Conservation (phyloP, 2,329 filamentous ascomycete species). For the Akanthomyces muscarius region DNA sequence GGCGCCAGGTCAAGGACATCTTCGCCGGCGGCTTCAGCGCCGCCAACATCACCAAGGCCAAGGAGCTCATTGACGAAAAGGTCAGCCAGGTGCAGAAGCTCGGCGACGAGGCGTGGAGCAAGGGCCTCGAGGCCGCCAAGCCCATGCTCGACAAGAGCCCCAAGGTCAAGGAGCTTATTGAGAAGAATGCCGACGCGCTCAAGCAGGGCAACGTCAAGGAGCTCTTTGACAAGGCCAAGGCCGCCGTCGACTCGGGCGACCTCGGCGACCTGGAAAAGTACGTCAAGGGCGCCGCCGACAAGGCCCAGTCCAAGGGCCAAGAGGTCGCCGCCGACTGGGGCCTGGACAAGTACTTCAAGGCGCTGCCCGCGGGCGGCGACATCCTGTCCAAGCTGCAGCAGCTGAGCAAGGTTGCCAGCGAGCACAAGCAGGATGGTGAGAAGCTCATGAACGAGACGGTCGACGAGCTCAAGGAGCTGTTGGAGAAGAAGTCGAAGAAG, state of each 20-base stretch:
- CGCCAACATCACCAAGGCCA: conserved; percentile 49
- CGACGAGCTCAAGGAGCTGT: conserved; percentile 60
- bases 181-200: conserved; percentile 64
- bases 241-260: conserved; percentile 58
- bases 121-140: conserved; percentile 66
- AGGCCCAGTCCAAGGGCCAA: conserved; percentile 21
- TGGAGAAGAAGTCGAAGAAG: conserved; percentile 56
- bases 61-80: conserved; percentile 66
- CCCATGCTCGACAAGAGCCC: conserved; percentile 72
- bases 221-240: conserved; percentile 59
- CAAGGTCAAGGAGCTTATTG: conserved; percentile 67
- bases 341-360: conserved; percentile 59
- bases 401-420: conserved; percentile 59
- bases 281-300: conserved; percentile 29
- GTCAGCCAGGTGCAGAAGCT: conserved; percentile 66
- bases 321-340: conserved; percentile 27
- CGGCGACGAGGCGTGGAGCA: conserved; percentile 68
- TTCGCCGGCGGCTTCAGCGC: conserved; percentile 57
- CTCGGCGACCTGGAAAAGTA: conserved; percentile 40
- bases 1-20: conserved; percentile 66
- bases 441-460: conserved; percentile 65
- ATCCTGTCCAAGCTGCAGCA: conserved; percentile 63
- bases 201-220: conserved; percentile 64
- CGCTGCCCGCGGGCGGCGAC: conserved; percentile 61
- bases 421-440: conserved; percentile 67